Evolutionary conservation across 306 rosid species (phyloP).

Genomic region (Pyrus betulifolia): DNA sequence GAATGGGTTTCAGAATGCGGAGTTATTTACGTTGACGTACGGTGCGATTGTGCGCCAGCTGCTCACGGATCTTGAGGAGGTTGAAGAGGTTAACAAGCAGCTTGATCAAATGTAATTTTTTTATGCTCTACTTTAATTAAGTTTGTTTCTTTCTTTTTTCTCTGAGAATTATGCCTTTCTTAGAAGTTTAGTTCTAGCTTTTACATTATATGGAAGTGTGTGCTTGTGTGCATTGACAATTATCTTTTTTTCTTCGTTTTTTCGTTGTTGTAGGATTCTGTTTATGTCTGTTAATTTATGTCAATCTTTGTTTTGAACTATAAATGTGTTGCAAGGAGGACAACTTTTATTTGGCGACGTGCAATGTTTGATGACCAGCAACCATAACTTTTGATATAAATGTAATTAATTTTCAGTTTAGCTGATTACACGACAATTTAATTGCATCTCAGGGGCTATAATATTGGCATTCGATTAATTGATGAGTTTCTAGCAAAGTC

Average conservation of each 20-base stretch:
- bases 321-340: background rate
- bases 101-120: constrained; percentile 79
- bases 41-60: constrained; percentile 99
- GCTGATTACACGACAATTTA: background rate
- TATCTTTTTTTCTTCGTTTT: background rate
- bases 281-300: background rate
- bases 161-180: background rate
- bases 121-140: background rate
- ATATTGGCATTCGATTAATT: constrained; percentile 83
- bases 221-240: background rate
- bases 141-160: background rate
- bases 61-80: constrained; percentile 98
- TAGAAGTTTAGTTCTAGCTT: background rate
- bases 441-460: constrained; percentile 72
- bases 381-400: background rate
- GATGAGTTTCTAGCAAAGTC: constrained; percentile 99
- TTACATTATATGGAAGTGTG: background rate
- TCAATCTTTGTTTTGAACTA: background rate
- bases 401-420: background rate
- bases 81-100: constrained; percentile 96
- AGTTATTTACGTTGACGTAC: constrained; percentile 90
- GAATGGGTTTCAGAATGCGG: constrained; percentile 61
- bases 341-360: background rate
- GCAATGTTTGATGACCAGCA: background rate
- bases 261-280: background rate